Evolutionary conservation across 2,329 filamentous ascomycete genomes (phyloP), one percentile per base, ranked within the genome.

Genomic region (Exophiala phaeomuriformis): DNA sequence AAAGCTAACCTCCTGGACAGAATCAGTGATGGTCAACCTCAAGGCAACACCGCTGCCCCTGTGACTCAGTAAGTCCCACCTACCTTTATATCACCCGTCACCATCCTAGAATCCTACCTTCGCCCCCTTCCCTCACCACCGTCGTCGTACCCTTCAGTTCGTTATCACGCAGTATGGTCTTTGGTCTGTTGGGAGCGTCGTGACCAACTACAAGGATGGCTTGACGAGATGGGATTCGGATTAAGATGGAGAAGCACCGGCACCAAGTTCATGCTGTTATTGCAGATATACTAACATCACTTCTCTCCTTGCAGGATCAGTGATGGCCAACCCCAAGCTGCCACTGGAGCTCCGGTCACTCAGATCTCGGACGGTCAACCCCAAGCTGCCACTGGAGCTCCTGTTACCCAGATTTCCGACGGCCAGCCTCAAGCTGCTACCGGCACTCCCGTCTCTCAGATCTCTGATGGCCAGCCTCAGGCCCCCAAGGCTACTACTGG

Each of bases 301-400:
- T 36, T 5, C 28, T 43, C 35, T 40, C 28, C 9, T 12, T 19
- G 19, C 19, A 4, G 44, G 30, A 55, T 59, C 35, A 49, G 51
- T 8, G 50, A 59, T 28, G 45, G 51, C 42, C 47, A 54, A 35
- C 53, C 51, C 10, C 51, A 59, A 50, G 56, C 58, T 6, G 8
- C 51, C 35, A 58, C 58, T 19, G 48, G 45, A 2, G 42, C 49
- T 9, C 56, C 56, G 6, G 59, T 69, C n/a, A 58, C 57, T 36
- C 65, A 68, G 47, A 64, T 67, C 49, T 36, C 55, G 32, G 65
- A 78, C 54, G 76, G 58, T 5, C 57, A 61, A 36, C 51, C 51
- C 8, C 58, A 62, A 48, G 57, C 49, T 19, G 48, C 79, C 3
- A 72, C 58, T 7, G 56, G 47, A 10, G 39, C 49, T 3, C 49